phyloP scores from a whole-genome alignment of 2,329 filamentous ascomycete genomes.

The Emergomyces pasteurianus region DNA sequence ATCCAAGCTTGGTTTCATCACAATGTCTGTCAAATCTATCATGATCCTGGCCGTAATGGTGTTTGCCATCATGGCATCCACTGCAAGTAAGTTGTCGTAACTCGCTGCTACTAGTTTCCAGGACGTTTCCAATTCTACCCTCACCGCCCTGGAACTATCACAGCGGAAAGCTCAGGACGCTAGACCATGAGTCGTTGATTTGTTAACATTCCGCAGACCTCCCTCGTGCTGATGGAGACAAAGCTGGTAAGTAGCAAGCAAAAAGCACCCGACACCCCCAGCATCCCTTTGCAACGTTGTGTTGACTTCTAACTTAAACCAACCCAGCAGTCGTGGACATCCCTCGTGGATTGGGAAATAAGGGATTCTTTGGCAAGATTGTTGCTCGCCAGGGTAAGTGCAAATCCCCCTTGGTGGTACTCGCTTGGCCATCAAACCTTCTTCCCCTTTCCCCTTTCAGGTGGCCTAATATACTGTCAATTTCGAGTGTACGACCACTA shows the following conservation, averaged over 20 bases:
- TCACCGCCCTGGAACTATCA: not conserved
- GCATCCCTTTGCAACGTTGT: not conserved
- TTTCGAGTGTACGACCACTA: not conserved
- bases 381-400: not conserved
- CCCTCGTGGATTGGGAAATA: not conserved
- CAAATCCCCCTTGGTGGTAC: not conserved
- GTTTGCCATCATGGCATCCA: slow-evolving; percentile 10
- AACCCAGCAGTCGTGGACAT: not conserved
- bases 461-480: too few relatives aligned
- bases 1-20: not conserved
- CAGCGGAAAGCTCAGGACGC: not conserved
- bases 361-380: not conserved
- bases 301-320: not conserved
- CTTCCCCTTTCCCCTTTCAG: not conserved
- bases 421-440: not conserved
- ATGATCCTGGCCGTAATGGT: slow-evolving; percentile 15
- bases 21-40: slow-evolving; percentile 9
- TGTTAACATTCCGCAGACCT: not conserved
- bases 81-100: slow-evolving; percentile 13
- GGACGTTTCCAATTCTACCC: not conserved
- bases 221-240: not conserved
- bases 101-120: not conserved
- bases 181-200: not conserved
- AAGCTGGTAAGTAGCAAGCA: not conserved
- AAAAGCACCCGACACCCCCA: not conserved